These are phyloP conservation scores for Phaeosphaeria sp. DNA, from an alignment of 2,329 filamentous ascomycete species.

Conservation along the genomic window DNA sequence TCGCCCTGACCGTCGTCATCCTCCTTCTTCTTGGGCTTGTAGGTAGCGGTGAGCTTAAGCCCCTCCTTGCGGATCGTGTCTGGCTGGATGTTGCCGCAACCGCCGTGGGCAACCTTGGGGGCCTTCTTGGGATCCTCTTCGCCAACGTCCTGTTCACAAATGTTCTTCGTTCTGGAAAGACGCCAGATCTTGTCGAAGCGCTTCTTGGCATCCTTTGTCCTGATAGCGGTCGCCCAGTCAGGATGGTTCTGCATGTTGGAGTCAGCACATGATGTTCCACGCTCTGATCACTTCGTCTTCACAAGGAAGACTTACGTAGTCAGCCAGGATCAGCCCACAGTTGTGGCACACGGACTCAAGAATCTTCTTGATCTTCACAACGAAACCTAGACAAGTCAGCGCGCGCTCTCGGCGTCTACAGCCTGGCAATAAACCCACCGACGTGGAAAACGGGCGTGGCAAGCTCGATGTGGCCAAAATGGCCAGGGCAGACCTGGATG, in stretches of 20 bases:
- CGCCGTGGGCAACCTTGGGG: conserved; percentile 69
- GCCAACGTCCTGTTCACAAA: conserved; percentile 79
- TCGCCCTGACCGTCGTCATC: conserved; percentile 70
- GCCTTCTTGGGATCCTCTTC: conserved; percentile 65
- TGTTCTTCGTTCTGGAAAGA: conserved; percentile 85
- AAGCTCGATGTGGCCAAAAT: conserved; percentile 98
- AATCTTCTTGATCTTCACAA: conserved; percentile 99
- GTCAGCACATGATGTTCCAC: conserved; percentile 64
- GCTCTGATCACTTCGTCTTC: conserved; percentile 59
- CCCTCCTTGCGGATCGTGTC: conserved; percentile 81
- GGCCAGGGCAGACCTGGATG: conserved; percentile 94
- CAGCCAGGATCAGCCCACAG: conserved; percentile 95
- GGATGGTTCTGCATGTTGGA: conserved; percentile 67
- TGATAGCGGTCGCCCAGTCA: conserved; percentile 81
- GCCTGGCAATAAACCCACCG: conserved; percentile 55
- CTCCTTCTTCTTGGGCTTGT: conserved; percentile 74
- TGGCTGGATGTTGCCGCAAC: conserved; percentile 91
- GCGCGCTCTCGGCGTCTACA: not conserved
- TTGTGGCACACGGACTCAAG: conserved; percentile 99
- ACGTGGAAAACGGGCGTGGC: conserved; percentile 94
- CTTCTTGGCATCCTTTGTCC: conserved; percentile 87
- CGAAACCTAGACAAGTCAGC: conserved; percentile 70
- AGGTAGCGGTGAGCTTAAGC: conserved; percentile 78
- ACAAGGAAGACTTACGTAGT: conserved; percentile 87
- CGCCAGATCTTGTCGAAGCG: conserved; percentile 94